Conservation (phyloP, 2,329 filamentous ascomycete genomes). For the Exophiala lecanii-corni region DNA sequence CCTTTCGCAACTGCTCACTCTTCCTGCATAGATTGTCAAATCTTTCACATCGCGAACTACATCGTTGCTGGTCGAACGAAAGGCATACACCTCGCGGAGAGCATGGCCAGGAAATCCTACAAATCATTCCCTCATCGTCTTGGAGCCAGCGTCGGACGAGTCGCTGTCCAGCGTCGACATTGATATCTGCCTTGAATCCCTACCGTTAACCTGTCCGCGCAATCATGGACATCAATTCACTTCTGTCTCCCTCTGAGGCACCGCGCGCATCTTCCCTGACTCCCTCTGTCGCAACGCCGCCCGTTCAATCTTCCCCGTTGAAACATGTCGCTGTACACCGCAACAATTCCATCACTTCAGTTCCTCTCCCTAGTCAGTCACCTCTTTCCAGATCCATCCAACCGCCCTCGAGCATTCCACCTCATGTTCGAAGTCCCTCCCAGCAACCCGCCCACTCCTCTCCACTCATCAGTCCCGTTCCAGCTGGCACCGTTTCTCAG, state of each 20-base stretch:
- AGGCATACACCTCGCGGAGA: not conserved
- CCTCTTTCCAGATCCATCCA: slow-evolving; percentile 37
- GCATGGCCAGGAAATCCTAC: not conserved
- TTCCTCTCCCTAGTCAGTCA: slow-evolving; percentile 32
- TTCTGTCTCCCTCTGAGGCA: slow-evolving; percentile 23
- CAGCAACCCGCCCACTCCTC: slow-evolving; percentile 37
- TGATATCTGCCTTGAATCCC: too few species aligned
- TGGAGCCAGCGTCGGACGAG: too few species aligned
- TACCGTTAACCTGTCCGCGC: not conserved
- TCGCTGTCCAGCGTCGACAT: too few species aligned
- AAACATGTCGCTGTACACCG: slow-evolving; percentile 33
- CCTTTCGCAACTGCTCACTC: too few species aligned
- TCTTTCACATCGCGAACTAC: too few species aligned
- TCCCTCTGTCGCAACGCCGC: slow-evolving; percentile 31
- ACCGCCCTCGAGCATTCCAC: slow-evolving; percentile 26
- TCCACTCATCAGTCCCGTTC: slow-evolving; percentile 35
- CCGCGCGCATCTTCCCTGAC: slow-evolving; percentile 12
- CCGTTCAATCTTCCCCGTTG: slow-evolving; percentile 31
- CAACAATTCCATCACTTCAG: slow-evolving; percentile 27
- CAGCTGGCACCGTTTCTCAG: slow-evolving; percentile 33
- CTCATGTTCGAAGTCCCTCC: slow-evolving; percentile 37
- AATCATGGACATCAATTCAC: slow-evolving; percentile 26
- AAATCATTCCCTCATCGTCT: not conserved
- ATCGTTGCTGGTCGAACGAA: too few species aligned
- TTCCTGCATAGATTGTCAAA: too few species aligned